Conservation (phyloP, 345 rosid genomes). For the Brassica incana region DNA sequence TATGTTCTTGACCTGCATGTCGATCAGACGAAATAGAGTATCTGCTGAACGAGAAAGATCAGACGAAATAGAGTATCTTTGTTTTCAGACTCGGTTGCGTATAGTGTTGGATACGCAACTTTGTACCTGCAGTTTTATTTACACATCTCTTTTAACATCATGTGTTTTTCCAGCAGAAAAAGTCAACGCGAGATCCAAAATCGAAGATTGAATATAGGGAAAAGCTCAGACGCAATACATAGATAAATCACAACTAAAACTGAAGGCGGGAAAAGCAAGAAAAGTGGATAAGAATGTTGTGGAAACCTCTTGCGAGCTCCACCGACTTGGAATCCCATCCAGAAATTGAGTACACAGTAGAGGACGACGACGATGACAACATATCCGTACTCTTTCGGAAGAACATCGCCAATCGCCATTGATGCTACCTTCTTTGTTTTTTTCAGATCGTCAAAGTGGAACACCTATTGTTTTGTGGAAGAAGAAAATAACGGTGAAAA, state of each 20-base stretch:
- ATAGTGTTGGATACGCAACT: slow-evolving; percentile 76
- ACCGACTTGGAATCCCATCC: slow-evolving; percentile 35
- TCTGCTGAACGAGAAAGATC: not conserved
- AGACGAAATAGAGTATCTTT: slow-evolving; percentile 39
- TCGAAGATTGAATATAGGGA: not conserved
- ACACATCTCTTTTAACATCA: no score
- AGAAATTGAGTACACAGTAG: slow-evolving; percentile 28
- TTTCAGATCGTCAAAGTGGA: not conserved
- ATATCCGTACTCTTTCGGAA: slow-evolving; percentile 75
- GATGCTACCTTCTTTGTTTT: not conserved
- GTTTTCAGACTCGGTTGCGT: slow-evolving; percentile 75
- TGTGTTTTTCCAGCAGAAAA: no score
- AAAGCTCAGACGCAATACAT: not conserved
- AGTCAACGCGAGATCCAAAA: not conserved
- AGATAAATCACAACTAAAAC: not conserved
- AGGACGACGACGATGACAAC: slow-evolving; percentile 42
- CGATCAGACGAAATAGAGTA: not conserved
- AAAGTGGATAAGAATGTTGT: not conserved
- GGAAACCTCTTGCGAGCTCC: slow-evolving; percentile 33
- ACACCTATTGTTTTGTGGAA: not conserved
- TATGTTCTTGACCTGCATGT: not conserved
- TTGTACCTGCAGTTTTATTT: slow-evolving; percentile 23
- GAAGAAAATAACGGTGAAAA: not conserved
- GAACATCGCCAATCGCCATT: slow-evolving; percentile 32
- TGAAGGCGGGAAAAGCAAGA: not conserved